Base-by-base conservation (phyloP, 208 protist species). In the Trypanosoma caninum region DNA sequence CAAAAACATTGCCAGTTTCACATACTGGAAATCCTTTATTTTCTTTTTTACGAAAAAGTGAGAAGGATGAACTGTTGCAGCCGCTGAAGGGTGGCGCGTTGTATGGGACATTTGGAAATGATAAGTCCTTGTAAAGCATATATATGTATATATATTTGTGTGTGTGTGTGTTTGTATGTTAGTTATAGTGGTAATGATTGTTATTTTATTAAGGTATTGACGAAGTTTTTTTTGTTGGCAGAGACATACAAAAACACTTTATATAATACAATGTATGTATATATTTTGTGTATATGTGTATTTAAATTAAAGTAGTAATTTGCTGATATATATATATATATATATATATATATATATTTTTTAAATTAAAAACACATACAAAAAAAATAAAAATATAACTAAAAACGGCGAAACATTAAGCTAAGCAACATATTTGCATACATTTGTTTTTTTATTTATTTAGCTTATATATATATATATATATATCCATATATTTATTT, bases 51-150 rank as follows among this genome's bases (percentile, higher is more conserved):
- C 11, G n/a, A 3, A 22, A 13, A 10, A 47, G 28, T 30, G 46
- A 53, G 23, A 64, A 37, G 46, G 34, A 55, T 33, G 37, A 13
- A 42, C 31, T 55, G 25, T 33, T 56, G 46, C 3, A 30, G 30
- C 3, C 25, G 10, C 40, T 2, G 31, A 10, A 33, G 0, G 20
- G 31, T 28, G 31, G 35, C 22, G 25, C 30, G n/a, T 22, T 64
- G 46, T 64, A 64, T 55, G 58, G 58, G 22, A 64, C 58, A 14
- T 64, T 64, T 50, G 18, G 25, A 1, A 3, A 64, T 42, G 22
- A 13, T 35, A 41, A 14, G 18, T 23, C 10, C 4, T 58, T 13
- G 13, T 40, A 40, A 48, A 27, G 44, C 30, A 10, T 4, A 23
- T 18, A 20, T 14, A 11, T 5, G 4, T 28, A 53, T 61, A 11